Evolutionary conservation across 2,329 filamentous ascomycete genomes (phyloP).

Genomic region (Diaporthe sp.): DNA sequence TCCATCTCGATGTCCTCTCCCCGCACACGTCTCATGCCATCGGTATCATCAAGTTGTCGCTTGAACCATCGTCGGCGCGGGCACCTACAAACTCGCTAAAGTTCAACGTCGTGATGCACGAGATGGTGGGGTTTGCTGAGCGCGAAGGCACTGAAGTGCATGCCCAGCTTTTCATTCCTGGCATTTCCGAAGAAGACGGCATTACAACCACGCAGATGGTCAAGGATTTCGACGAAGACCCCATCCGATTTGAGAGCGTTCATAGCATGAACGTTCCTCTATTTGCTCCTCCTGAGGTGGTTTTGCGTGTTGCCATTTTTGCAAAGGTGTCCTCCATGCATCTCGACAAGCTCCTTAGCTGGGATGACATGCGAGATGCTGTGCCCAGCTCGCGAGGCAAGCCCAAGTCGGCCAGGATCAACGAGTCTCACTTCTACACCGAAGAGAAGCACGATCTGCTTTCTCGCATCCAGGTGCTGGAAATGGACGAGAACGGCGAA

Average conservation of each 20-base stretch:
- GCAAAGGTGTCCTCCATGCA: conserved; percentile 94
- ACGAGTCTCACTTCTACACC: conserved; percentile 92
- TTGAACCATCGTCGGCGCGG: conserved; percentile 94
- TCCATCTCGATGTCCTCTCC: conserved; percentile 89
- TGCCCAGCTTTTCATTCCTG: conserved; percentile 95
- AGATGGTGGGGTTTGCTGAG: conserved; percentile 94
- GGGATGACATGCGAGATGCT: conserved; percentile 97
- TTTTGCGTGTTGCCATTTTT: conserved; percentile 89
- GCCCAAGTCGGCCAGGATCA: conserved; percentile 76
- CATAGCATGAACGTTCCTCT: conserved; percentile 97
- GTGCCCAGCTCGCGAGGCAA: conserved; percentile 70
- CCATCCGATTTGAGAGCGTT: conserved; percentile 95
- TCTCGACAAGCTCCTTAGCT: conserved; percentile 95
- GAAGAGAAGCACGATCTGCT: conserved; percentile 97
- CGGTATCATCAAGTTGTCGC: conserved; percentile 88
- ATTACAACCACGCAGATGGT: conserved; percentile 97
- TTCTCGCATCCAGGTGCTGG: conserved; percentile 87
- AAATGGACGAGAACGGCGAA: conserved; percentile 90
- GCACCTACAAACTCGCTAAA: conserved; percentile 94
- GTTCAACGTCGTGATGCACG: conserved; percentile 99
- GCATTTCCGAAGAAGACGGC: conserved; percentile 88
- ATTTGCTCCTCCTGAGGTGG: conserved; percentile 80
- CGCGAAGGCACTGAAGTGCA: conserved; percentile 96
- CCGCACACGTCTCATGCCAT: conserved; percentile 93
- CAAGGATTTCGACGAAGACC: conserved; percentile 90